Percentiles rank a stretch among this genome's conserved stretches.
Evolutionary conservation across 176 grass and related monocot species (phyloP).

Genomic region (bread wheat (Triticum aestivum)): DNA sequence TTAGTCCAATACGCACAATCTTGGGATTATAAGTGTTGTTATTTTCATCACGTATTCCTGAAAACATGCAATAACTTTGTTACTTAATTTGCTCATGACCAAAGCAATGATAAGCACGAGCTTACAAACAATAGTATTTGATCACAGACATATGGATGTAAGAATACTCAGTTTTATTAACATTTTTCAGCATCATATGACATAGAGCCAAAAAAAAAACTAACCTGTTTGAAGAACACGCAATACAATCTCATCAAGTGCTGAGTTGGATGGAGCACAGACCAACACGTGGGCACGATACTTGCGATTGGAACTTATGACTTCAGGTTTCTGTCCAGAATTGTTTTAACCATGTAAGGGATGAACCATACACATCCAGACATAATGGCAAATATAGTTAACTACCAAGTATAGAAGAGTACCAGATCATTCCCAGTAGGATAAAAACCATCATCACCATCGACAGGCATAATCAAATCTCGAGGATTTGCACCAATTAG

Average conservation of each 20-base stretch:
- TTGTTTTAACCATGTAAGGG: conserved; percentile 23
- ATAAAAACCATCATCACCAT: conserved; percentile 95
- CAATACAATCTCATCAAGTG: conserved; percentile 96
- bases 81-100: conserved; percentile 25
- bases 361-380: conserved; percentile 11
- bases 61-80: conserved; percentile 8
- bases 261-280: conserved; percentile 95
- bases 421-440: conserved; percentile 98
- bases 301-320: conserved; percentile 89
- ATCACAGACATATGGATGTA: conserved; percentile 10
- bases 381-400: conserved; percentile 19
- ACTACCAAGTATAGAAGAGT: conserved; percentile 21
- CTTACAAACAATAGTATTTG: conserved; percentile 1
- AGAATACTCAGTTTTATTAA: background rate
- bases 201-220: background rate
- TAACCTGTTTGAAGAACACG: conserved; percentile 84
- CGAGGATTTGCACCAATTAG: conserved; percentile 73
- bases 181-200: conserved; percentile 1
- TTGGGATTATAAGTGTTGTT: conserved; percentile 85
- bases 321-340: conserved; percentile 83
- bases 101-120: background rate
- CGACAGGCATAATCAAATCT: conserved; percentile 90
- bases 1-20: conserved; percentile 94
- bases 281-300: conserved; percentile 95
- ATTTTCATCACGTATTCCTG: conserved; percentile 97